Evolutionary conservation across 2,329 filamentous ascomycete species (phyloP).

Genomic region (Fusarium continuum): DNA sequence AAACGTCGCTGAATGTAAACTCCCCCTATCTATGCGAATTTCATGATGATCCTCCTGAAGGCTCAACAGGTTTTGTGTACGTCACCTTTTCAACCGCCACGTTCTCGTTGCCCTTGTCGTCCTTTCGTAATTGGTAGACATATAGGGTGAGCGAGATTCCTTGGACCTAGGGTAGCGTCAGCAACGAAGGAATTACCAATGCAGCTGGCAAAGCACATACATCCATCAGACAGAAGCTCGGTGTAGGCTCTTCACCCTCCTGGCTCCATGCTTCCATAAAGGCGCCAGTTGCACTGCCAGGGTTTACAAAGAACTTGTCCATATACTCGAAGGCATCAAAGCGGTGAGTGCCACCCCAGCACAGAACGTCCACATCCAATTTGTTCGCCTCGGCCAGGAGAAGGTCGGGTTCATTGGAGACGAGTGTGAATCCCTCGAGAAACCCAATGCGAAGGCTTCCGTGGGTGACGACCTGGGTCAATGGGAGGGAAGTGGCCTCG

Average conservation of each 20-base stretch:
- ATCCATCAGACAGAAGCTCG: constrained; percentile 98
- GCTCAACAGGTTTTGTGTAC: constrained; percentile 78
- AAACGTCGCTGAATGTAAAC: constrained; percentile 33
- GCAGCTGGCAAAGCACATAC: constrained; percentile 64
- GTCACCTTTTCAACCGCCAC: constrained; percentile 88
- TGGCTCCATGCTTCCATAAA: constrained; percentile 66
- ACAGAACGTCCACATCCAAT: constrained; percentile 74
- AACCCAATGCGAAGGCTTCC: constrained; percentile 72
- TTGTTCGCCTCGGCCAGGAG: constrained; percentile 74
- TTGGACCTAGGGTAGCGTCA: constrained; percentile 73
- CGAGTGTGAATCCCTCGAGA: constrained; percentile 73
- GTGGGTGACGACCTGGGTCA: constrained; percentile 73
- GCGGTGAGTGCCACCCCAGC: constrained; percentile 73
- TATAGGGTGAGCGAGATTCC: constrained; percentile 95
- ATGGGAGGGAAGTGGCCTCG: constrained; percentile 70
- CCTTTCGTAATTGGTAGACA: constrained; percentile 86
- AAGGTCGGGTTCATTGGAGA: constrained; percentile 72
- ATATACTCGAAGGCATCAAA: constrained; percentile 79
- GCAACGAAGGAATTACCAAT: constrained; percentile 6
- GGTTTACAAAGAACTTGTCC: constrained; percentile 79
- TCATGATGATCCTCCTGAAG: constrained; percentile 59
- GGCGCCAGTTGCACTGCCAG: constrained; percentile 72
- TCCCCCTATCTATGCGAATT: constrained; percentile 9
- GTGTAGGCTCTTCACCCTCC: constrained; percentile 76
- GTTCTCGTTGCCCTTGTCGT: constrained; percentile 78